Percentiles rank a stretch among this genome's conserved stretches.
These are phyloP conservation scores for Lipomyces yamadae DNA, from an alignment of 805 yeast genomes.

Conservation along the genomic window DNA sequence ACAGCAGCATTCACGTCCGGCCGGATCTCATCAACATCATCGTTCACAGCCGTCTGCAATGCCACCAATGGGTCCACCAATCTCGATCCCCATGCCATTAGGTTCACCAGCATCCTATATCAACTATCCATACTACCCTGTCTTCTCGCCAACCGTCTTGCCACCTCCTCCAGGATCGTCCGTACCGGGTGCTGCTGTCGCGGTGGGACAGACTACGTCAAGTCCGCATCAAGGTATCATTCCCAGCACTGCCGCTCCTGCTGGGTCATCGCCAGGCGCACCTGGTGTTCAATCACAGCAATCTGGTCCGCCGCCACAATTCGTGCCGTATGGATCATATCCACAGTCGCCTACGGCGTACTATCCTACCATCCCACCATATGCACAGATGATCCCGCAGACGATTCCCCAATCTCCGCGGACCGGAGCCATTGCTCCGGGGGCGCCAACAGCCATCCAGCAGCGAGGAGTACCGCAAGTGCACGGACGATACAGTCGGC, in stretches of 20 bases:
- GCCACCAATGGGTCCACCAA: constrained; percentile 2
- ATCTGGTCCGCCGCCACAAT: constrained; percentile 9
- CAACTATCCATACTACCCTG: background rate
- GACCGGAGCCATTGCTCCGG: background rate
- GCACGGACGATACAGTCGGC: constrained; percentile 7
- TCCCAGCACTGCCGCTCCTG: background rate
- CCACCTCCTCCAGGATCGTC: constrained; percentile 2
- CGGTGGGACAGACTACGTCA: background rate
- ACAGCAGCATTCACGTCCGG: constrained; percentile 15
- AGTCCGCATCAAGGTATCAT: constrained; percentile 1
- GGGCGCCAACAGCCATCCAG: background rate
- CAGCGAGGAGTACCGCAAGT: background rate
- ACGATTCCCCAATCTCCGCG: constrained; percentile 5
- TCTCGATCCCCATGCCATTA: background rate
- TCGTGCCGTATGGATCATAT: constrained; percentile 6
- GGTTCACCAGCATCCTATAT: background rate
- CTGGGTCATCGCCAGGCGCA: background rate
- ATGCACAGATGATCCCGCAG: background rate
- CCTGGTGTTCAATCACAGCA: background rate
- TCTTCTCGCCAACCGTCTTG: background rate
- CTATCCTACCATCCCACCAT: constrained; percentile 10
- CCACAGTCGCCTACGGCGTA: constrained; percentile 9
- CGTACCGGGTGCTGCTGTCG: background rate
- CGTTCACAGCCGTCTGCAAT: constrained; percentile 3
- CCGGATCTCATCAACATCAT: background rate